Percentiles rank a stretch among this genome's conserved stretches.
Conservation (phyloP, 495 filamentous ascomycete species). For the Wilcoxina mikolae region DNA sequence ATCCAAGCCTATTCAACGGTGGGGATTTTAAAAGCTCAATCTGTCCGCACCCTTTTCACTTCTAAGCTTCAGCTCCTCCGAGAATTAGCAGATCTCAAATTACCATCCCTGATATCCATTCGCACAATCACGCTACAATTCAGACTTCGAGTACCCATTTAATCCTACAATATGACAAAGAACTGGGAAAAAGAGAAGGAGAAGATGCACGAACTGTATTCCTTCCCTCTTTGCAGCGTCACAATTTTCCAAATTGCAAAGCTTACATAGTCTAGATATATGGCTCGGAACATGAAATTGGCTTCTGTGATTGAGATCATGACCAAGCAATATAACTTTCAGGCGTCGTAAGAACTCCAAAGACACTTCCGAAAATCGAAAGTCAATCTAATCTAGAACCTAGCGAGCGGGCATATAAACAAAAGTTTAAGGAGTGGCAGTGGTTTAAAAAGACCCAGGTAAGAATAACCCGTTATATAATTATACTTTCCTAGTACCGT, state of each 20-base stretch:
- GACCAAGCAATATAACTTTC: conserved; percentile 19
- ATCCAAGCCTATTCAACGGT: no score
- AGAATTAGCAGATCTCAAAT: not conserved
- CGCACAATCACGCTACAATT: not conserved
- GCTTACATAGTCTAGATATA: conserved; percentile 19
- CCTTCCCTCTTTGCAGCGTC: conserved; percentile 4
- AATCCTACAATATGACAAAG: conserved; percentile 28
- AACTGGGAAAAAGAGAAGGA: conserved; percentile 27
- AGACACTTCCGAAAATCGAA: conserved; percentile 3
- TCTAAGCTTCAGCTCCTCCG: not conserved
- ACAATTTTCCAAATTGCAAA: conserved; percentile 1
- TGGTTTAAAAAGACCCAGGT: conserved; percentile 29
- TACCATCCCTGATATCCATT: not conserved
- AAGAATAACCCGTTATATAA: not conserved
- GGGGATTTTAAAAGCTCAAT: not conserved
- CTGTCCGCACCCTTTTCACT: not conserved
- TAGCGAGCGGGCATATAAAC: conserved; percentile 28
- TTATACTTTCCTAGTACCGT: not conserved
- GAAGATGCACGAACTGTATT: conserved; percentile 25
- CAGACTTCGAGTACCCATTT: no score
- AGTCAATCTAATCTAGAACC: not conserved
- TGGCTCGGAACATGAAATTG: conserved; percentile 25
- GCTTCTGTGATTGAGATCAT: conserved; percentile 20
- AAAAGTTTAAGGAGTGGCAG: conserved; percentile 28
- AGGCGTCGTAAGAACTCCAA: conserved; percentile 19